Base-by-base conservation (phyloP, 2,329 filamentous ascomycete genomes). In the Diaporthe nobilis region DNA sequence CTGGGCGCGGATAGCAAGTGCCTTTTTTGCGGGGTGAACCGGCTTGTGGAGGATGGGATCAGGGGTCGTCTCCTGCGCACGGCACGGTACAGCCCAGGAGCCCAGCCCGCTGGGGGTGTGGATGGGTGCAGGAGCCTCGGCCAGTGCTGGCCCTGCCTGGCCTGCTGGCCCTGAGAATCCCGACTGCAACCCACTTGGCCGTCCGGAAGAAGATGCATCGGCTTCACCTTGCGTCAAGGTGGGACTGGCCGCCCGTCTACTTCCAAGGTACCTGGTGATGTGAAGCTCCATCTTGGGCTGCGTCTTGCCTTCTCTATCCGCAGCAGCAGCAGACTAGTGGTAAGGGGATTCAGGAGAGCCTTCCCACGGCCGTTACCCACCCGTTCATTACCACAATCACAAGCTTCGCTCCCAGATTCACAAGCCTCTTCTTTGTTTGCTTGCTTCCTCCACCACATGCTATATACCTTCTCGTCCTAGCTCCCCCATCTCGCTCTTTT, bases 11-110 rank as follows among this genome's bases (percentile, higher is more conserved):
- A 70, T 55, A 55, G 65, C 65, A 70, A 70, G 65, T 70, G 65
- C 65, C 65, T 42, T 70, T 70, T 70, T 39, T 76, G 75, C 75
- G 75, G 75, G 75, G 75, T 75, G 75, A 73, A 58, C 72, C 73
- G 73, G 75, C 65, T 63, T 57, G 55, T 71, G 61, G 61, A 34
- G 22, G 37, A 71, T 61, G 34, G 47, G 55, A 39, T 67, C 65
- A 68, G 58, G 65, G 68, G 73, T 57, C 37, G 61, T 51, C 55
- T 47, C 70, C 55, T 53, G 53, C 51, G 70, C 55, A 8, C 34
- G 28, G 34, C 28, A 72, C 73, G 47, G 67, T 17, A 22, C 67
- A 65, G 34, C 22, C 39, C 70, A 57, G 57, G n/a, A 17, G 51
- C 71, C 37, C 60, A 55, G 72, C 72, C 57, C 71, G 53, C 34